phyloP scores from a whole-genome alignment of 2,329 filamentous ascomycete species.

The Zelopaecilomyces penicillatus region DNA sequence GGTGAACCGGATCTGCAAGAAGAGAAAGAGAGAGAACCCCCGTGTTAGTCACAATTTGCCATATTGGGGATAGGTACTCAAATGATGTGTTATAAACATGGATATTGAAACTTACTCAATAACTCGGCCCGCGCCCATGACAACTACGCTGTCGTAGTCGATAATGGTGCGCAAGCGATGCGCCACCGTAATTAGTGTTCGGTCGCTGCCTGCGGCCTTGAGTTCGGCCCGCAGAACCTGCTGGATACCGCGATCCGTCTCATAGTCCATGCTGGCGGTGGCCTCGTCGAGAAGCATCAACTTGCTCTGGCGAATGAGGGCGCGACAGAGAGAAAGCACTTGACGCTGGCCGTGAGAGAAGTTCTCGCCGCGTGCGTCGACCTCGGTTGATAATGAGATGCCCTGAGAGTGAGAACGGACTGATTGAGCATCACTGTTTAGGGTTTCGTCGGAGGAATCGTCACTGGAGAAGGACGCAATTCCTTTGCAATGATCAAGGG shows the following conservation, averaged over 20 bases:
- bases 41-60: neutral
- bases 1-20: constrained; percentile 36
- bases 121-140: constrained; percentile 46
- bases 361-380: constrained; percentile 46
- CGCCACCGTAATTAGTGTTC: constrained; percentile 50
- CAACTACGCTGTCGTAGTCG: constrained; percentile 50
- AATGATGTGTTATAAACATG: neutral
- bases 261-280: constrained; percentile 51
- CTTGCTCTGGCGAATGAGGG: constrained; percentile 45
- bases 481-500: constrained; percentile 53
- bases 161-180: constrained; percentile 51
- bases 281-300: constrained; percentile 51
- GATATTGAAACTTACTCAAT: constrained; percentile 34
- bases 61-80: neutral
- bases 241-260: constrained; percentile 49
- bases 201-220: constrained; percentile 31
- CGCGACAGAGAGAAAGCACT: constrained; percentile 48
- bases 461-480: constrained; percentile 43
- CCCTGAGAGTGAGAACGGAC: constrained; percentile 11
- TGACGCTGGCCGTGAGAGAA: constrained; percentile 52
- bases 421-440: constrained; percentile 11
- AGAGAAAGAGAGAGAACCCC: neutral
- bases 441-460: constrained; percentile 23
- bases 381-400: constrained; percentile 34
- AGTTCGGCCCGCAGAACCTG: constrained; percentile 43